Percentiles rank a stretch among this genome's conserved stretches.
phyloP scores from a whole-genome alignment of 352 stramenopile genomes.

The Globisporangium viniferum region DNA sequence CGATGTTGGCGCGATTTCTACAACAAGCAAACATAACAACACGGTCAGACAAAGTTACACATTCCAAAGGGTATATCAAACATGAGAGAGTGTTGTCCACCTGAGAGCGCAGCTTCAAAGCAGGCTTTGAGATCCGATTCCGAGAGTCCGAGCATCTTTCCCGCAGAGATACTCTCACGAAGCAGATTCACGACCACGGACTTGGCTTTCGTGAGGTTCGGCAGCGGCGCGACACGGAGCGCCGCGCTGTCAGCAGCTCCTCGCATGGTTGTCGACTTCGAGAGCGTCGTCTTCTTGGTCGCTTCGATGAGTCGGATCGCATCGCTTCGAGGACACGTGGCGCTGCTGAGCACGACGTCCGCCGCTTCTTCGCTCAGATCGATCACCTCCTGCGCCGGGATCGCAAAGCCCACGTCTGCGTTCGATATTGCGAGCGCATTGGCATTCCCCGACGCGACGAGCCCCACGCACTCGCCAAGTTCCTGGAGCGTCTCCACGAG shows the following conservation, averaged over 20 bases:
- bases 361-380: constrained; percentile 50
- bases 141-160: constrained; percentile 28
- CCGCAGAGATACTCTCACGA: constrained; percentile 30
- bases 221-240: constrained; percentile 5
- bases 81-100: not conserved
- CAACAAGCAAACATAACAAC: not conserved
- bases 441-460: constrained; percentile 39
- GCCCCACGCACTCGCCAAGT: constrained; percentile 42
- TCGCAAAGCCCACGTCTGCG: constrained; percentile 47
- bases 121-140: constrained; percentile 28
- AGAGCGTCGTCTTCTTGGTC: constrained; percentile 29
- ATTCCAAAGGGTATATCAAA: not conserved
- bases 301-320: constrained; percentile 48
- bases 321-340: constrained; percentile 40
- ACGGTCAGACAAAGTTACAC: not conserved
- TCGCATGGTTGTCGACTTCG: not conserved
- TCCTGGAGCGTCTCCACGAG: constrained; percentile 55
- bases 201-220: constrained; percentile 16
- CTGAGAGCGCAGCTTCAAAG: constrained; percentile 25
- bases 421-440: constrained; percentile 45
- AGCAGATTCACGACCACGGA: constrained; percentile 30
- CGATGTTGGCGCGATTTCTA: not conserved
- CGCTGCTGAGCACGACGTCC: constrained; percentile 36
- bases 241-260: not conserved
- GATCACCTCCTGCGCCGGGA: constrained; percentile 36